Percentiles rank a stretch among this genome's conserved stretches.
Conservation (phyloP, 164 flowering plant genomes). For the Taxillus chinensis region DNA sequence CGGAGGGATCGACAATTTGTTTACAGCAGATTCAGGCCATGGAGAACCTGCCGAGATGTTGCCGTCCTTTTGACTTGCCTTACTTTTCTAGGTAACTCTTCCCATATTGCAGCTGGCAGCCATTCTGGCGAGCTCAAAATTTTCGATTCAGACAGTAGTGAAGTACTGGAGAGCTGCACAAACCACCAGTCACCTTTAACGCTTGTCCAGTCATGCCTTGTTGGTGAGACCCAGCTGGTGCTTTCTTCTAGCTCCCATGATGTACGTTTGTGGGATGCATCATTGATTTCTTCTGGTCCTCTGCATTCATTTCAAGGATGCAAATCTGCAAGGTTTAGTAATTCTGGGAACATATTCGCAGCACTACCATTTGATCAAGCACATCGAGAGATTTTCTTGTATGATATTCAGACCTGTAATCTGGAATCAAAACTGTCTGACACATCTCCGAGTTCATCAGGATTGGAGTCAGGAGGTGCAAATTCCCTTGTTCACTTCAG, state of each 20-base stretch:
- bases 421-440: slow-evolving; percentile 54
- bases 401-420: slow-evolving; percentile 62
- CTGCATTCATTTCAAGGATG: slow-evolving; percentile 67
- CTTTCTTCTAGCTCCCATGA: slow-evolving; percentile 77
- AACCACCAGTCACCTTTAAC: slow-evolving; percentile 72
- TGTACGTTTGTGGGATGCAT: slow-evolving; percentile 81
- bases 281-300: slow-evolving; percentile 61
- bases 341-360: slow-evolving; percentile 63
- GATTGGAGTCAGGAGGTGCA: slow-evolving; percentile 36
- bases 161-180: slow-evolving; percentile 52
- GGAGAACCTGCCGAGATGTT: slow-evolving; percentile 93
- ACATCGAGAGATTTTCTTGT: slow-evolving; percentile 61
- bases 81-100: slow-evolving; percentile 61
- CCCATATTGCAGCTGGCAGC: slow-evolving; percentile 66
- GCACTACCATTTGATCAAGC: slow-evolving; percentile 57
- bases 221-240: slow-evolving; percentile 45
- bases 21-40: slow-evolving; percentile 87
- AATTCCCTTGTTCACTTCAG: slow-evolving; percentile 73
- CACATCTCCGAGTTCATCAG: slow-evolving; percentile 29
- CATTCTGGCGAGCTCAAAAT: slow-evolving; percentile 79
- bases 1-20: slow-evolving; percentile 92
- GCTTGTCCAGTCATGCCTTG: slow-evolving; percentile 50
- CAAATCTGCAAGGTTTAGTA: slow-evolving; percentile 76
- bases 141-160: slow-evolving; percentile 62
- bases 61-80: slow-evolving; percentile 68